Base-by-base conservation (phyloP, 352 stramenopile genomes). In the Pythium insidiosum region DNA sequence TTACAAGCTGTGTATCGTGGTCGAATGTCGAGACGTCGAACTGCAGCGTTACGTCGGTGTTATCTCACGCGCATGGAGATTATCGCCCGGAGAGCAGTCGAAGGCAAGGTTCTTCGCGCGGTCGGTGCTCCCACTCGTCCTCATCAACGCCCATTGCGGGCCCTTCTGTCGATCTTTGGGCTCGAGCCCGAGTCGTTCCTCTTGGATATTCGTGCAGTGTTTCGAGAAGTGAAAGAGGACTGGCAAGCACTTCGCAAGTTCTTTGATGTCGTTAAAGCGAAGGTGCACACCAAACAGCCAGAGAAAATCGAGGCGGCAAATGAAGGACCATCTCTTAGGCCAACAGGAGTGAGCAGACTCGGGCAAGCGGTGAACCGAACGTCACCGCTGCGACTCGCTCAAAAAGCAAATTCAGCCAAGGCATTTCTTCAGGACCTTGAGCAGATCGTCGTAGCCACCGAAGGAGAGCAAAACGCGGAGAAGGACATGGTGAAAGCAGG, bases 41-140 rank as follows among this genome's bases (percentile, higher is more conserved):
- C 78, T 3, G 68, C 73, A 11, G 79, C 79, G n/a, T 53, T 87
- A 6, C 55, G 79, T 19, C 65, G 79, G 6, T 87, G 78, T 39
- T 87, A 80, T 31, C 66, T 88, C 25, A 85, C 74, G 1, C 69
- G 78, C 1, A 86, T 92, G 71, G 76, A 92, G 37, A 61, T 92
- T 40, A 47, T 87, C 2, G 51, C 76, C 0, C 55, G 76, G 26
- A 50, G 79, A 18, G 66, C 68, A 6, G 50, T 88, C 0, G 79
- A 89, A 66, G 75, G 76, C 3, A 76, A 71, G 25, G 38, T 79
- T 10, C 38, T 92, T 37, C 66, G 79, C 3, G 59, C 68, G 2
- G 28, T 92, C 0, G 78, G 76, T 0, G 73, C 79, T 2, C 62
- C 66, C 23, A 82, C 61, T 10, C 63, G 79, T 18, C 51, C 73